Conservation (phyloP, 2,329 filamentous ascomycete genomes). For the Celoporthe dispersa region DNA sequence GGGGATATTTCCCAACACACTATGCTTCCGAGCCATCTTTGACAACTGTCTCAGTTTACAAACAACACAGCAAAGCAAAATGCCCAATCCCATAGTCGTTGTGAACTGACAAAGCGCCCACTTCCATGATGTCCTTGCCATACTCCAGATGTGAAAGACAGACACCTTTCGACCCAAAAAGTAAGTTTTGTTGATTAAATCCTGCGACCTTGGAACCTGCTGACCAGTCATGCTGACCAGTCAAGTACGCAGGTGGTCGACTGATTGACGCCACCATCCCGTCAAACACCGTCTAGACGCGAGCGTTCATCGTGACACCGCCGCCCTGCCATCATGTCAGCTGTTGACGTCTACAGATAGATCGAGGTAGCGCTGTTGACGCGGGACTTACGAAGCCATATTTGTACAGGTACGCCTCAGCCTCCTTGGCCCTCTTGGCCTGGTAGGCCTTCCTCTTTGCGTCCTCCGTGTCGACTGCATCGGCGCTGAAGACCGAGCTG, state of each 20-base stretch:
- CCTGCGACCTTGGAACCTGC: too few relatives aligned
- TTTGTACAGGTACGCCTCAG: slow-evolving; percentile 22
- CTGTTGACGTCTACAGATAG: neutral
- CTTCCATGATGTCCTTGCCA: neutral
- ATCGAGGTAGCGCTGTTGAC: neutral
- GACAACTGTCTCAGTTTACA: neutral
- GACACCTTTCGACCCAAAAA: neutral
- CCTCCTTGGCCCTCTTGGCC: slow-evolving; percentile 20
- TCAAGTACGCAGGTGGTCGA: neutral
- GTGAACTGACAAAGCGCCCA: neutral
- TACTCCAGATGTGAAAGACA: neutral
- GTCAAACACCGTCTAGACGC: neutral
- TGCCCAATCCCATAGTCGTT: neutral
- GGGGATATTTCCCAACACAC: too few relatives aligned
- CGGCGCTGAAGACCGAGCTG: slow-evolving; percentile 16
- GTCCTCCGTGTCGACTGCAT: slow-evolving; percentile 7
- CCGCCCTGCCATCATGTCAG: neutral
- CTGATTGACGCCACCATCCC: neutral
- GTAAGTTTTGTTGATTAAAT: neutral
- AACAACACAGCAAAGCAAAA: neutral
- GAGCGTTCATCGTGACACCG: neutral
- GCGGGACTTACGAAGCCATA: slow-evolving; percentile 23
- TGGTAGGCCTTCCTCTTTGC: slow-evolving; percentile 22
- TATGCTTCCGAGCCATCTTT: neutral
- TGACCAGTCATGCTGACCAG: neutral